Evolutionary conservation across 179 eudicot genomes (phyloP).

Genomic region (Heliamphora pulchella): DNA sequence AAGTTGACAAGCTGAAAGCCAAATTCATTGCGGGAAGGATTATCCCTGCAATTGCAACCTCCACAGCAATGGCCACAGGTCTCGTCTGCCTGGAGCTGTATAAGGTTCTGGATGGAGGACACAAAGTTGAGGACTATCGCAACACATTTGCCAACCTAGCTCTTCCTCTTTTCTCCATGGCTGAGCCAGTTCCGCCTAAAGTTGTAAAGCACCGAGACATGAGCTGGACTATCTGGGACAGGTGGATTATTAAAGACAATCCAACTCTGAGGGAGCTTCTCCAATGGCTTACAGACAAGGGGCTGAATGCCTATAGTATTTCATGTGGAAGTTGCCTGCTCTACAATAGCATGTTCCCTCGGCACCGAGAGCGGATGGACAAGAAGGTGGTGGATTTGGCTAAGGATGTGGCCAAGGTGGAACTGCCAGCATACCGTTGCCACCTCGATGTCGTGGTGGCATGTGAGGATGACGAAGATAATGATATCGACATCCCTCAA

Average conservation of each 20-base stretch:
- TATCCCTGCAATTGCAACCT: slow-evolving; percentile 87
- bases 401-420: slow-evolving; percentile 64
- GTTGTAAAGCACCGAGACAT: slow-evolving; percentile 75
- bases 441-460: slow-evolving; percentile 81
- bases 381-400: slow-evolving; percentile 64
- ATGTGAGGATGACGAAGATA: slow-evolving; percentile 73
- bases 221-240: slow-evolving; percentile 95
- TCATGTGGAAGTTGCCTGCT: slow-evolving; percentile 68
- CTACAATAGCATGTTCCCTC: slow-evolving; percentile 71
- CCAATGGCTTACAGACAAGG: slow-evolving; percentile 51
- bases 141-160: slow-evolving; percentile 88
- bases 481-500: slow-evolving; percentile 77
- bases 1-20: slow-evolving; percentile 85
- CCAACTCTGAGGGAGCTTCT: slow-evolving; percentile 52
- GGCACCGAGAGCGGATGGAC: slow-evolving; percentile 70
- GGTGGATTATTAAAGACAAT: slow-evolving; percentile 60
- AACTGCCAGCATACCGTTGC: slow-evolving; percentile 53
- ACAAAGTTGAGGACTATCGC: slow-evolving; percentile 81
- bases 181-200: slow-evolving; percentile 85
- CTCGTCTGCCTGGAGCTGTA: slow-evolving; percentile 86
- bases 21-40: slow-evolving; percentile 87
- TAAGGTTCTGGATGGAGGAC: slow-evolving; percentile 63
- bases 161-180: slow-evolving; percentile 83
- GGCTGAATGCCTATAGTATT: slow-evolving; percentile 56
- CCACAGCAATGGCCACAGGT: slow-evolving; percentile 91